These are phyloP conservation scores for Nothophytophthora sp. DNA, from an alignment of 352 stramenopile species.

Conservation along the genomic window DNA sequence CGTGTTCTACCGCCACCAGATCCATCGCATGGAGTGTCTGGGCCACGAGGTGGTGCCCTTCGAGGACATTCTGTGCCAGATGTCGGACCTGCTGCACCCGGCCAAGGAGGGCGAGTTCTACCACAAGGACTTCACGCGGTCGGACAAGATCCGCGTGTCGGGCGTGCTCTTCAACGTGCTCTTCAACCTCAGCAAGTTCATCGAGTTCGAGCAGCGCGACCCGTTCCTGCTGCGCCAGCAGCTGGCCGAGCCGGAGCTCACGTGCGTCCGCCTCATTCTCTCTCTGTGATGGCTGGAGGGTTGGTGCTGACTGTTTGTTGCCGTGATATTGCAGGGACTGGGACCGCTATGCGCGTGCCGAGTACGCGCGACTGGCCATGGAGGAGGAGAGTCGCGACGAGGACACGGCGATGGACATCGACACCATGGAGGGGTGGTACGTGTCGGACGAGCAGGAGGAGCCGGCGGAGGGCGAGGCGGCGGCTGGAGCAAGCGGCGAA, in stretches of 20 bases:
- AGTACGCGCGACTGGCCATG: conserved; percentile 97
- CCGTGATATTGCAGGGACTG: conserved; percentile 82
- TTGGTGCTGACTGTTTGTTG: conserved; percentile 11
- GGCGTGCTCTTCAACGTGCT: conserved; percentile 99
- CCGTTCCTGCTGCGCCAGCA: conserved; percentile 96
- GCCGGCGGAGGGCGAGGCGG: conserved; percentile 21
- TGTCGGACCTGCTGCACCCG: conserved; percentile 91
- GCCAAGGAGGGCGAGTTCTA: conserved; percentile 79
- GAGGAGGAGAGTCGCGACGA: conserved; percentile 95
- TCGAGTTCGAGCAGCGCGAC: conserved; percentile 98
- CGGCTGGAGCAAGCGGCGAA: conserved; percentile 18
- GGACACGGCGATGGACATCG: conserved; percentile 88
- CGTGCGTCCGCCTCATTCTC: conserved; percentile 39
- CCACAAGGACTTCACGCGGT: conserved; percentile 76
- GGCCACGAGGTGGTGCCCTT: conserved; percentile 98
- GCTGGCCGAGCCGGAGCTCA: conserved; percentile 86
- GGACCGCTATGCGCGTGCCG: conserved; percentile 96
- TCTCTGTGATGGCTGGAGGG: background rate
- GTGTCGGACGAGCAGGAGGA: conserved; percentile 81
- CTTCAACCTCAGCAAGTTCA: conserved; percentile 99
- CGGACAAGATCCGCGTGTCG: conserved; percentile 90
- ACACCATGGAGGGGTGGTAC: conserved; percentile 91
- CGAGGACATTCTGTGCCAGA: conserved; percentile 99
- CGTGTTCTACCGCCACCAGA: conserved; percentile 93
- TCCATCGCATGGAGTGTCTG: conserved; percentile 98